Evolutionary conservation across 2,329 filamentous ascomycete genomes (phyloP).

Genomic region (Lojkania enalia): DNA sequence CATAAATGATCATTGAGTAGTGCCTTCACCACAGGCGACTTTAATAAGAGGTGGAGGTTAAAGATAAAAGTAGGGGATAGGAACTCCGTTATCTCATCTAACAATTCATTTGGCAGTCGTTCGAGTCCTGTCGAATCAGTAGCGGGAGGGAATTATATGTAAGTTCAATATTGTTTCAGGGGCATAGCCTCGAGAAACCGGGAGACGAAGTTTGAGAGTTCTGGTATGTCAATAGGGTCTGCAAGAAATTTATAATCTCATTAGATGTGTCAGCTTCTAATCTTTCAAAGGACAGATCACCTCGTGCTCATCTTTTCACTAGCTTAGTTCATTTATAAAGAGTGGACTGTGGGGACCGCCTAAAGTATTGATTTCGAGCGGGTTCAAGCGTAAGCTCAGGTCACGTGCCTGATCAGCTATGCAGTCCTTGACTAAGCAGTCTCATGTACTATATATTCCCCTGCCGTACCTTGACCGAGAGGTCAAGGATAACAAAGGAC

Average conservation of each 20-base stretch:
- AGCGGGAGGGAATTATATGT: no score
- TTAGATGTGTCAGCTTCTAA: no score
- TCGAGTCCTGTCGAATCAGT: no score
- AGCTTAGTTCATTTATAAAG: constrained; percentile 22
- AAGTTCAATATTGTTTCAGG: not conserved
- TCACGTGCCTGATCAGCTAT: no score
- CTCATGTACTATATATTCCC: no score
- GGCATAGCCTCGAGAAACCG: constrained; percentile 16
- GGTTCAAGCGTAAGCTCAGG: no score
- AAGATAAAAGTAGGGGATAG: constrained; percentile 21
- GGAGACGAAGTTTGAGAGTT: constrained; percentile 15
- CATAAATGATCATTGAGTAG: constrained; percentile 31
- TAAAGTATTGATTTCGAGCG: no score
- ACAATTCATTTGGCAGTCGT: constrained; percentile 20
- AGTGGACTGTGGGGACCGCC: constrained; percentile 25
- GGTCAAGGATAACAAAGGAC: no score
- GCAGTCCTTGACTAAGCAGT: no score
- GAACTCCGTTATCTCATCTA: constrained; percentile 20
- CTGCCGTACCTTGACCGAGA: no score
- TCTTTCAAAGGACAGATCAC: constrained; percentile 14
- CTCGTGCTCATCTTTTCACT: constrained; percentile 31
- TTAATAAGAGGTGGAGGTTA: constrained; percentile 25
- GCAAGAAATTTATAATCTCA: constrained; percentile 30
- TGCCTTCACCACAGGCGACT: constrained; percentile 19
- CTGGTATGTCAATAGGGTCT: constrained; percentile 19